Evolutionary conservation across 2,329 filamentous ascomycete genomes (phyloP).

Genomic region (Diaporthe australafricana): DNA sequence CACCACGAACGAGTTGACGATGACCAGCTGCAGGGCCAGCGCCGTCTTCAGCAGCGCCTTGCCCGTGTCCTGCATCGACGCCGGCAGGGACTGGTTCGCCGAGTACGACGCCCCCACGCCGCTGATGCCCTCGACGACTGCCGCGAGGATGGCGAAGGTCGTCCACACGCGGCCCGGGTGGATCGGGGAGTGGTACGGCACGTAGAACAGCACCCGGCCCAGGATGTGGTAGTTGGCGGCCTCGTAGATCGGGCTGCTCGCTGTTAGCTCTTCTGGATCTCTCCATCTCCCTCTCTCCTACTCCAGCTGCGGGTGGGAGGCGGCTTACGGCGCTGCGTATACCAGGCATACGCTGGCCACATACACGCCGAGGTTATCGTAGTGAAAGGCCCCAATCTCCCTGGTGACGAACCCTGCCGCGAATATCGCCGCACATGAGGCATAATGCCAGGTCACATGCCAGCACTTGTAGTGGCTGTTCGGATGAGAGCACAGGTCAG

Average conservation of each 20-base stretch:
- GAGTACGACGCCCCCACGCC: slow-evolving; percentile 54
- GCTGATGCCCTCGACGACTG: slow-evolving; percentile 60
- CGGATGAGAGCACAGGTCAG: slow-evolving; percentile 5
- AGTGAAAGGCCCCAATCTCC: slow-evolving; percentile 61
- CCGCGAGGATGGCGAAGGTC: slow-evolving; percentile 59
- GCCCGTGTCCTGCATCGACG: slow-evolving; percentile 48
- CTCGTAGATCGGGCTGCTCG: slow-evolving; percentile 67
- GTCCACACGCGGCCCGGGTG: slow-evolving; percentile 56
- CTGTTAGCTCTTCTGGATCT: neutral
- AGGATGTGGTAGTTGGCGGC: slow-evolving; percentile 74
- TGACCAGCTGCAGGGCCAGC: slow-evolving; percentile 58
- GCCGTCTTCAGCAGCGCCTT: slow-evolving; percentile 54
- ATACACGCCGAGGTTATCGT: slow-evolving; percentile 53
- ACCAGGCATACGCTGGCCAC: slow-evolving; percentile 54
- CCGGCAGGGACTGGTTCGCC: slow-evolving; percentile 50
- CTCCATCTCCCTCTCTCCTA: neutral
- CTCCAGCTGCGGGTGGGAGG: neutral
- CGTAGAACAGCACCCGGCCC: slow-evolving; percentile 70
- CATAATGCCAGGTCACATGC: slow-evolving; percentile 60
- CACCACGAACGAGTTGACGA: slow-evolving; percentile 57
- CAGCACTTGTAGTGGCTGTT: slow-evolving; percentile 59
- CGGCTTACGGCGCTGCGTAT: slow-evolving; percentile 47
- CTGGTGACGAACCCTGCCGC: slow-evolving; percentile 61
- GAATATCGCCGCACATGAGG: slow-evolving; percentile 59
- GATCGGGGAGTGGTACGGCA: slow-evolving; percentile 69